These are phyloP conservation scores for Cladosporium halotolerans DNA, from an alignment of 2,329 filamentous ascomycete species.

Conservation along the genomic window DNA sequence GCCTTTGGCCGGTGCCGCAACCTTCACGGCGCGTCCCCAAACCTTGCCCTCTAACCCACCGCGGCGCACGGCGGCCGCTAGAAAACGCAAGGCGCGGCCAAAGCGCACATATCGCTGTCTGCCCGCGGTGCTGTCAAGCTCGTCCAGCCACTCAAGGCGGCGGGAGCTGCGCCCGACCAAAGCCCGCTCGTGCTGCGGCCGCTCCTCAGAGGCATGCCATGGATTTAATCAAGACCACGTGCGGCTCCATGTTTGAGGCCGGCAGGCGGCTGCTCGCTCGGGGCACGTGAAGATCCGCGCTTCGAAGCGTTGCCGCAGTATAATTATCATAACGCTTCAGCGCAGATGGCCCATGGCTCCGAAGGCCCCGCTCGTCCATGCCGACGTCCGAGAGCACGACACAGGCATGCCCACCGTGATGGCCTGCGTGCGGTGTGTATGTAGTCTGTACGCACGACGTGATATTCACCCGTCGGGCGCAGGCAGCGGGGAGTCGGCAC, in stretches of 20 bases:
- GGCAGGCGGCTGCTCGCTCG: not conserved
- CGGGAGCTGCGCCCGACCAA: too few species aligned
- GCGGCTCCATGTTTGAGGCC: conserved; percentile 10
- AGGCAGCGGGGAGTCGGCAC: too few species aligned
- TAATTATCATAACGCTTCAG: not conserved
- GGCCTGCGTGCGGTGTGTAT: not conserved
- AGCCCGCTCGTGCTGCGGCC: not conserved
- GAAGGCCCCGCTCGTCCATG: not conserved
- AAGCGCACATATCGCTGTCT: conserved; percentile 2
- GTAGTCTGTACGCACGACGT: too few species aligned
- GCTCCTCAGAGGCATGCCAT: not conserved
- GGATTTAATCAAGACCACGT: conserved; percentile 6
- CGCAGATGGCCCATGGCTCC: not conserved
- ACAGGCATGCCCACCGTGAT: not conserved
- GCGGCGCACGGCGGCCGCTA: conserved; percentile 7
- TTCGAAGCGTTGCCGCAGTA: not conserved
- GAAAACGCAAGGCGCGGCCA: conserved; percentile 8
- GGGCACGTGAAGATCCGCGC: not conserved
- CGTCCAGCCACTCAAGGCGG: not conserved
- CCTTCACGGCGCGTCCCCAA: conserved; percentile 11
- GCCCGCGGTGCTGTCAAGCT: conserved; percentile 1
- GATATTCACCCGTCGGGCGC: too few species aligned
- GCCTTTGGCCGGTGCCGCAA: not conserved
- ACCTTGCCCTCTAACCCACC: conserved; percentile 9
- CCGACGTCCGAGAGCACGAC: not conserved